Percentiles rank a stretch among this genome's conserved stretches.
phyloP scores from a whole-genome alignment of 169 alveolate genomes.

The Cryptosporidium meleagridis region DNA sequence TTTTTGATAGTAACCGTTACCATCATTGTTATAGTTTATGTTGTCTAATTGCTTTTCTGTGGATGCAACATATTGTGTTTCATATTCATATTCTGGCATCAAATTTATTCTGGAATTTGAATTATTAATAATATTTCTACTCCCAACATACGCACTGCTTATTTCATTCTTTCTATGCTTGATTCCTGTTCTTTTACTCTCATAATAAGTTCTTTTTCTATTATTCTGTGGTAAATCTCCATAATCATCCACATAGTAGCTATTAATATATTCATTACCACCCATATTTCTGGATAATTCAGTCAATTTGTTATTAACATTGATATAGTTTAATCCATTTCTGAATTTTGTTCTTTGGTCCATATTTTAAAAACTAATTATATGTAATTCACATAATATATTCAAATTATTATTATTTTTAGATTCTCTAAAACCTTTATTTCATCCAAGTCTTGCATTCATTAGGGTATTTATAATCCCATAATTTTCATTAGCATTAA shows the following conservation, averaged over 20 bases:
- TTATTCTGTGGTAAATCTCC: conserved; percentile 46
- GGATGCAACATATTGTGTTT: conserved; percentile 39
- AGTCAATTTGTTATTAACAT: background rate
- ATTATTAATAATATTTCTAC: background rate
- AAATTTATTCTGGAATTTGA: background rate
- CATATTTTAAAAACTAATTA: conserved; percentile 18
- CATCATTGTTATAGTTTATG: background rate
- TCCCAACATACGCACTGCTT: background rate
- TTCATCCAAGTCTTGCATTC: background rate
- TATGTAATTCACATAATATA: background rate
- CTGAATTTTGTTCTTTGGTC: conserved; percentile 35
- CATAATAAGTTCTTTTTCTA: conserved; percentile 41
- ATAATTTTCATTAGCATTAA: background rate
- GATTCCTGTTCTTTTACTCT: conserved; percentile 21
- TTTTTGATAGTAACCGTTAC: conserved; percentile 25
- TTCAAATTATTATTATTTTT: background rate
- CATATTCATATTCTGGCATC: conserved; percentile 23
- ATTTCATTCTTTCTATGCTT: conserved; percentile 49
- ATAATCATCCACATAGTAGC: conserved; percentile 31
- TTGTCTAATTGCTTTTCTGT: conserved; percentile 28
- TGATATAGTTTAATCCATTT: conserved; percentile 8
- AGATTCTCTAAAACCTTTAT: background rate
- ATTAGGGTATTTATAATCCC: background rate
- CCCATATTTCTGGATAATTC: conserved; percentile 31
- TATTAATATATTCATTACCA: conserved; percentile 51